These are phyloP conservation scores for Arachnomyces sp. DNA, from an alignment of 2,329 filamentous ascomycete species.

Conservation along the genomic window DNA sequence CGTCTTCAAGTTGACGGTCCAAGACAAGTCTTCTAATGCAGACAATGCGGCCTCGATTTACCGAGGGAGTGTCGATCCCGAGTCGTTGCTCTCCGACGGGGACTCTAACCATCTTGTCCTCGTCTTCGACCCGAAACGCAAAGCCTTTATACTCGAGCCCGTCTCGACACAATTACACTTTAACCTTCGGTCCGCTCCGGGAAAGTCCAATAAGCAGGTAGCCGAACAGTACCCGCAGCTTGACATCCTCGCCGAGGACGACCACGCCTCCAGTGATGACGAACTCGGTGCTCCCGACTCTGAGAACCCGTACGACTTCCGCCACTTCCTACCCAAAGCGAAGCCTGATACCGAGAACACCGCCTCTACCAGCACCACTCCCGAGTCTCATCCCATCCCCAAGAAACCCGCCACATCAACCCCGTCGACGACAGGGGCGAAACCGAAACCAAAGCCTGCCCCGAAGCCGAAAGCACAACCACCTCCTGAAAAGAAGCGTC, in stretches of 20 bases:
- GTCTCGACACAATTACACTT: slow-evolving; percentile 77
- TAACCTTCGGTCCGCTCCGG: slow-evolving; percentile 67
- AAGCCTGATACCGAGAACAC: slow-evolving; percentile 26
- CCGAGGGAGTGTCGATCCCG: slow-evolving; percentile 32
- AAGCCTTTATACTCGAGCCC: slow-evolving; percentile 73
- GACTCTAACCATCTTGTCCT: slow-evolving; percentile 42
- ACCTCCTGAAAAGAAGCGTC: slow-evolving; percentile 22
- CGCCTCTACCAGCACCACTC: slow-evolving; percentile 25
- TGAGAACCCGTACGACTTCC: slow-evolving; percentile 41
- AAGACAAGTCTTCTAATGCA: slow-evolving; percentile 32
- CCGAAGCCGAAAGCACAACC: slow-evolving; percentile 20
- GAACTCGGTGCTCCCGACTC: slow-evolving; percentile 30
- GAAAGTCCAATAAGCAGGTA: slow-evolving; percentile 56
- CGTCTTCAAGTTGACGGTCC: slow-evolving; percentile 33
- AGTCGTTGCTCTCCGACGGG: slow-evolving; percentile 19
- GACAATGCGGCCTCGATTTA: slow-evolving; percentile 34
- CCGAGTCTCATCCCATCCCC: slow-evolving; percentile 25
- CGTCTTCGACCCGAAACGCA: slow-evolving; percentile 64
- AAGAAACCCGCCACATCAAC: slow-evolving; percentile 28
- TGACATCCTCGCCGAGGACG: slow-evolving; percentile 31
- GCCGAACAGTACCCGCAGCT: slow-evolving; percentile 61
- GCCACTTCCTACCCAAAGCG: slow-evolving; percentile 40
- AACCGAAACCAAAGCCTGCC: slow-evolving; percentile 16
- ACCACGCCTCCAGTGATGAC: slow-evolving; percentile 28
- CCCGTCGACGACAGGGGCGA: slow-evolving; percentile 20